These are phyloP conservation scores for Cynara cardunculus DNA, from an alignment of 129 eudicot genomes.

Conservation along the genomic window DNA sequence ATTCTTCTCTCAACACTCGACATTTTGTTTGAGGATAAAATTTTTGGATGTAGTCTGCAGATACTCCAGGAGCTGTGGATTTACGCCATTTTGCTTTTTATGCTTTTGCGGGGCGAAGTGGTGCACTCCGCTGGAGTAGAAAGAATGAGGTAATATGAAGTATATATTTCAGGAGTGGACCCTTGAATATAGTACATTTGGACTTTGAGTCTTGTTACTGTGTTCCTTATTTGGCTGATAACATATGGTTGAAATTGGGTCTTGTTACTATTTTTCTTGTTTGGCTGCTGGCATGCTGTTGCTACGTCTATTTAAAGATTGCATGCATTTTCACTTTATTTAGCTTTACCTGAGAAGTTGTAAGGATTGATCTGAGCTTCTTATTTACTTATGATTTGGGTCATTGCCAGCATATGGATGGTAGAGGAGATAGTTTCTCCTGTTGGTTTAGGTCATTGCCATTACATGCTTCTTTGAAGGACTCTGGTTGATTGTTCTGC, in stretches of 20 bases:
- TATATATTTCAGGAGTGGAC: background rate
- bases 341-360: background rate
- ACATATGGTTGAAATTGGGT: background rate
- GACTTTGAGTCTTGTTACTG: background rate
- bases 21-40: constrained; percentile 15
- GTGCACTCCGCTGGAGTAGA: constrained; percentile 84
- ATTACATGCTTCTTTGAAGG: background rate
- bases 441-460: background rate
- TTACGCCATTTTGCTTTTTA: constrained; percentile 93
- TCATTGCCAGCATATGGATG: background rate
- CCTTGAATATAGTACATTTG: background rate
- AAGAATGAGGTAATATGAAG: constrained; percentile 65
- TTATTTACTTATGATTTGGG: background rate
- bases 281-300: background rate
- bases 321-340: background rate
- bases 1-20: background rate
- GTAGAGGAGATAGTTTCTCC: background rate
- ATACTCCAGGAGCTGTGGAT: constrained; percentile 59
- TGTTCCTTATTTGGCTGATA: background rate
- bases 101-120: constrained; percentile 93
- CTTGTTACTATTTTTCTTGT: background rate
- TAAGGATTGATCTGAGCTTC: background rate
- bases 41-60: constrained; percentile 45
- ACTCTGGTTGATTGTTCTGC: background rate
- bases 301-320: background rate